Base-by-base conservation (phyloP, 257 asterid genomes). In the Nyctanthes arbortristis region DNA sequence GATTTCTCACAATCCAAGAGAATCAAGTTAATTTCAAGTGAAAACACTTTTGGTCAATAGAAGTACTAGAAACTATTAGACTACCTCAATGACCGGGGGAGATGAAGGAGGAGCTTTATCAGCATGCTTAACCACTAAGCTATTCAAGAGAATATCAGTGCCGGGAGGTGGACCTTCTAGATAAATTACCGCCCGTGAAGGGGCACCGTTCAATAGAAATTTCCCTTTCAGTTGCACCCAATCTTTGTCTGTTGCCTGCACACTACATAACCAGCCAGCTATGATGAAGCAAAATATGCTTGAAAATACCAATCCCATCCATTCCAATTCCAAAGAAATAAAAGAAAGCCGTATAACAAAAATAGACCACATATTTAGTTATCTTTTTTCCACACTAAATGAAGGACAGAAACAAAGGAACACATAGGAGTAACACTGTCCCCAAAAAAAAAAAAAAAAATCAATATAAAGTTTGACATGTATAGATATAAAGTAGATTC, bases 121-220 rank as follows among this genome's bases (percentile, higher is more conserved):
- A 43, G 99, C 97, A 68, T 81, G 97, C 81, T 83, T 87, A 60
- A 91, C 79, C 37, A 79, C 79, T 6, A 87, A 72, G 74, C 69
- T 83, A 65, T 91, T 68, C 20, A 94, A 81, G 63, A 94, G 97
- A 78, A 94, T 86, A 71, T 94, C 99, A 0, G 83, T 88, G 36
- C 99, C 96, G 0, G 93, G 80, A 47, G 95, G 84, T 8, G 99
- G 96, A 62, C 99, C 99, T 82, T 94, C 99, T n/a, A 94, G 70
- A 78, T 69, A 94, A 58, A 94, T 71, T 56, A 89, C 84, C 2
- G 75, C 88, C 69, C 61, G 79, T 52, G 93, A 82, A 1, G 96
- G 95, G 30, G 78, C 73, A 74, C 86, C 89, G 75, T 88, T 86
- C 65, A 94, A 34, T 28, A 91, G 92, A 86, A 94, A 89, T 70